A percentile compares a stretch with the other conserved stretches of the same genome.
phyloP scores from a whole-genome alignment of 345 rosid genomes.

The Eucalyptus decipiens region DNA sequence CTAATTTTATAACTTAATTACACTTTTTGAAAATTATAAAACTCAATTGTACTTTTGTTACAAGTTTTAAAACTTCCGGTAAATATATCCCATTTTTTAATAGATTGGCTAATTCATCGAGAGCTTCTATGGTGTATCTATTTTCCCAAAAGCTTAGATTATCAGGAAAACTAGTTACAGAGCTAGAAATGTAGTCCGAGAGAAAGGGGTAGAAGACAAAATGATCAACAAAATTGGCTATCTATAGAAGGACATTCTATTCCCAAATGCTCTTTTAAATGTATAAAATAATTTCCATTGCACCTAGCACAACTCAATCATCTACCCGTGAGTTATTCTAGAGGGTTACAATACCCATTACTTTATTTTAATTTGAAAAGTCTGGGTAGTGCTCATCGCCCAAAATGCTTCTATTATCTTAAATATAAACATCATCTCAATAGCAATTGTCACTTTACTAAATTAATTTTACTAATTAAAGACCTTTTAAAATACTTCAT shows the following conservation, averaged over 20 bases:
- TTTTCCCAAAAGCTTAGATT: neutral
- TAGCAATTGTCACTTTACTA: neutral
- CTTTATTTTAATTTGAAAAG: too few species aligned
- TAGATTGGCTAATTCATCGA: rapidly evolving
- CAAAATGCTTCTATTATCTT: neutral
- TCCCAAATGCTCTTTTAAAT: neutral
- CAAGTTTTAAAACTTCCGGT: rapidly evolving
- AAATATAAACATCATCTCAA: too few species aligned
- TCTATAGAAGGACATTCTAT: neutral
- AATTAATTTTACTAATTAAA: too few species aligned
- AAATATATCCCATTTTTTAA: too few species aligned
- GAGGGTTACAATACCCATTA: too few species aligned
- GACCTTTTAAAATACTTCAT: neutral
- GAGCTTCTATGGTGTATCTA: too few species aligned
- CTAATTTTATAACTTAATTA: rapidly evolving
- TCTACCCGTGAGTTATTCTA: neutral
- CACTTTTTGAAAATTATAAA: rapidly evolving
- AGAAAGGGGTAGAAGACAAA: neutral
- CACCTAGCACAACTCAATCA: neutral
- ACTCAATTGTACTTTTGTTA: rapidly evolving
- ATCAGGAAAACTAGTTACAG: too few species aligned
- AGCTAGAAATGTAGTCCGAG: too few species aligned
- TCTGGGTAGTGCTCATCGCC: neutral
- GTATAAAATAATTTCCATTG: neutral
- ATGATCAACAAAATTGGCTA: neutral